Conservation (phyloP, 75 land plant genomes). For the Cupressus sempervirens region DNA sequence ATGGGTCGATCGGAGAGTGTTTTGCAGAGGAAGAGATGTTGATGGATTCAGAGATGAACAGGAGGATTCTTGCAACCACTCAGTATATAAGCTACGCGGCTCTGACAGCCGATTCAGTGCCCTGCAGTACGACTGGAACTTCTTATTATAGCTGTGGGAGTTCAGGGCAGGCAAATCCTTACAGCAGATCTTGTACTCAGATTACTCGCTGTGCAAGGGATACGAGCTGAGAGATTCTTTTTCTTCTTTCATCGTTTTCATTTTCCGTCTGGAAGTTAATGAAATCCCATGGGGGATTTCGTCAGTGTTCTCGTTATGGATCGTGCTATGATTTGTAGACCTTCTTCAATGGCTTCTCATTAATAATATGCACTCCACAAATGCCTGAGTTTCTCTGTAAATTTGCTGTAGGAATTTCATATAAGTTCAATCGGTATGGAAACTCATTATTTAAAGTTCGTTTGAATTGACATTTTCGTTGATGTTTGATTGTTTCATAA, state of each 20-base stretch:
- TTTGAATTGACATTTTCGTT: no score
- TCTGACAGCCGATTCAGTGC: slow-evolving; percentile 28
- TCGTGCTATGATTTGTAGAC: background rate
- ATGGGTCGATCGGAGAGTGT: slow-evolving; percentile 22
- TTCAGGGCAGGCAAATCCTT: slow-evolving; percentile 32
- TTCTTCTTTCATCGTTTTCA: background rate
- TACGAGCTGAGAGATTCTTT: background rate
- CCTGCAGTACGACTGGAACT: slow-evolving; percentile 38
- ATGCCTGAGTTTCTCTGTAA: background rate
- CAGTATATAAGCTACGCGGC: slow-evolving; percentile 49
- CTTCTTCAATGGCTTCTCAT: background rate
- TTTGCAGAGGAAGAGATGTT: slow-evolving; percentile 18
- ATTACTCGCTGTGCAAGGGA: slow-evolving; percentile 42
- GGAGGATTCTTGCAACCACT: slow-evolving; percentile 21
- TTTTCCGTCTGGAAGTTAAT: background rate
- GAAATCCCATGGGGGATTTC: background rate
- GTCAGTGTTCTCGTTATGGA: background rate
- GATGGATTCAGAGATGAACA: slow-evolving; percentile 28
- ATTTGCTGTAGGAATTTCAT: no score
- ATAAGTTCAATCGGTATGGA: no score
- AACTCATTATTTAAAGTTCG: no score
- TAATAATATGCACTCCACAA: no score
- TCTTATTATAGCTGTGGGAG: slow-evolving; percentile 50
- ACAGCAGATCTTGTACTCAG: slow-evolving; percentile 32
- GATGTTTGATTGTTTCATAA: no score